Conservation (phyloP, 2,329 filamentous ascomycete species). For the Didymella keratinophila region DNA sequence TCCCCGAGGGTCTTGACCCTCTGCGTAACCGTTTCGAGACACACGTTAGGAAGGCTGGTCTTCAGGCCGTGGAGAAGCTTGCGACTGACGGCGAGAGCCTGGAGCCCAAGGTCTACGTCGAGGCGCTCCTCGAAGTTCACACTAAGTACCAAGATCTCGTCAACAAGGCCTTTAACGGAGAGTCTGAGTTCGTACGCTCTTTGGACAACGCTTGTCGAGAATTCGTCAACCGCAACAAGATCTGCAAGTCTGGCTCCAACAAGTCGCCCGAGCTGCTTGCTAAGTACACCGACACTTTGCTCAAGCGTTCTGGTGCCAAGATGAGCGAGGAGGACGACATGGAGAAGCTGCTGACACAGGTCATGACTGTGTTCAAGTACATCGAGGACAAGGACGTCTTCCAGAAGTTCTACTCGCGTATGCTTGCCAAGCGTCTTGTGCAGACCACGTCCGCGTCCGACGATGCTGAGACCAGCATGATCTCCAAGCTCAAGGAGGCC, state of each 20-base stretch:
- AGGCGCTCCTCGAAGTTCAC: constrained; percentile 92
- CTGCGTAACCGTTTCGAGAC: constrained; percentile 86
- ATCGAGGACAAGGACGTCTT: constrained; percentile 99
- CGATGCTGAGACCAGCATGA: constrained; percentile 99
- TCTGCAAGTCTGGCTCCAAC: constrained; percentile 92
- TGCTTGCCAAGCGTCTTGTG: constrained; percentile 92
- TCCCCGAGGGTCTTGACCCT: constrained; percentile 90
- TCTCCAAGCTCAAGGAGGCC: constrained; percentile 97
- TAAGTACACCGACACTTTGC: constrained; percentile 90
- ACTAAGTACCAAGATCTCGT: constrained; percentile 91
- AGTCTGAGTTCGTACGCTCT: constrained; percentile 95
- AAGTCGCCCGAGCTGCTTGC: constrained; percentile 94
- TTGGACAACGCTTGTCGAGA: constrained; percentile 97
- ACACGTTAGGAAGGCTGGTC: constrained; percentile 88
- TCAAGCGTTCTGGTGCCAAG: constrained; percentile 86
- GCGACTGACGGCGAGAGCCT: constrained; percentile 86
- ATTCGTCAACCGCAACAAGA: constrained; percentile 96
- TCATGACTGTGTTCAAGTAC: constrained; percentile 99
- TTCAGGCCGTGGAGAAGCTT: constrained; percentile 89
- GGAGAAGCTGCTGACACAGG: constrained; percentile 85
- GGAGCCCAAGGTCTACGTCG: constrained; percentile 96
- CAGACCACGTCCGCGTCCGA: constrained; percentile 95
- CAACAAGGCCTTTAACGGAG: constrained; percentile 89
- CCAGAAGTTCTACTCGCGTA: constrained; percentile 98
- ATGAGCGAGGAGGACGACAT: constrained; percentile 93